Evolutionary conservation across 257 asterid genomes (phyloP).

Genomic region (Henckelia pumila): DNA sequence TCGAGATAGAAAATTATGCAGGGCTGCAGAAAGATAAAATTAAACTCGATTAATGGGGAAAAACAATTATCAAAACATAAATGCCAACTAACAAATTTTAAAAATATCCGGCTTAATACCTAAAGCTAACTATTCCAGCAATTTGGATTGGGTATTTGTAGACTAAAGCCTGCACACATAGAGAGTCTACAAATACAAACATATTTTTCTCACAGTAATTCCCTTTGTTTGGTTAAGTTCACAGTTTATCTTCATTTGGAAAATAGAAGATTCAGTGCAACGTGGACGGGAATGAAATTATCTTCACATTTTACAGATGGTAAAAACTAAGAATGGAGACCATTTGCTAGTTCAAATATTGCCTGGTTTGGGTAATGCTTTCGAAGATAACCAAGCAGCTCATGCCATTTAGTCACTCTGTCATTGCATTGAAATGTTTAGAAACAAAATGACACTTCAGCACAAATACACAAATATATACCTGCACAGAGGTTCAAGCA

Average conservation of each 20-base stretch:
- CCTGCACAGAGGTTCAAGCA: not conserved
- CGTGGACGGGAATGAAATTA: slow-evolving; percentile 7
- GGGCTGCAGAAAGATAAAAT: not conserved
- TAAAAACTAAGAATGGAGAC: slow-evolving; percentile 3
- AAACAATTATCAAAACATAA: slow-evolving; percentile 9
- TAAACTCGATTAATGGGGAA: not conserved
- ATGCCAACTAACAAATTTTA: not conserved
- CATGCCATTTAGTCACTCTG: slow-evolving; percentile 5
- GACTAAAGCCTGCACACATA: not conserved
- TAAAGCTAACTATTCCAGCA: not conserved
- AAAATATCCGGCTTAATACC: not conserved
- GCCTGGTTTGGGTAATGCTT: not conserved
- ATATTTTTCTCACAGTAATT: not conserved
- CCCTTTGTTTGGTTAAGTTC: not conserved
- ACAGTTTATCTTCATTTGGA: slow-evolving; percentile 3
- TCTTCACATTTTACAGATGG: slow-evolving; percentile 10
- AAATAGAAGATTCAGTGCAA: not conserved
- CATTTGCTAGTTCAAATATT: slow-evolving; percentile 2
- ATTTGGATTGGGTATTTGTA: not conserved
- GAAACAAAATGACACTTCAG: slow-evolving; percentile 2
- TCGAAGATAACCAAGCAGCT: not conserved
- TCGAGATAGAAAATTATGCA: not conserved
- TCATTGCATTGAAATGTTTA: not conserved
- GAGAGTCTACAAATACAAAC: not conserved
- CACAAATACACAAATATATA: slow-evolving; percentile 1